Evolutionary conservation across 2,329 filamentous ascomycete species (phyloP).

Genomic region (Fusarium incarnatum): DNA sequence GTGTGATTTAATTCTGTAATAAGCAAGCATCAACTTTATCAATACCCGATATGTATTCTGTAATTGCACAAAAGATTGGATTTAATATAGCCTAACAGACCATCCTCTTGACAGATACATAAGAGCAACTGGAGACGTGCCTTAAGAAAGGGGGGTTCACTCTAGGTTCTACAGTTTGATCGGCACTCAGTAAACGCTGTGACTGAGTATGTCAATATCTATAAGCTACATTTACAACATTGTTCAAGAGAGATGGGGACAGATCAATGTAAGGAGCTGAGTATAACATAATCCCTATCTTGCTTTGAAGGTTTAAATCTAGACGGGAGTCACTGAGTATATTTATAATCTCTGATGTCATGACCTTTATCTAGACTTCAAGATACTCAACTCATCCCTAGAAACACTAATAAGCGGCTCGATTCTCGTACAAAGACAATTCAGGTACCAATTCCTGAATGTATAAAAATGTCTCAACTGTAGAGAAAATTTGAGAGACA

Average conservation of each 20-base stretch:
- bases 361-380: neutral
- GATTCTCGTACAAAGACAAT: slow-evolving; percentile 14
- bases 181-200: neutral
- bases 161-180: neutral
- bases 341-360: neutral
- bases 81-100: neutral
- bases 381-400: neutral
- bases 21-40: neutral
- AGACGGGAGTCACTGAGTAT: neutral
- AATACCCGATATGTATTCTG: neutral
- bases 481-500: neutral
- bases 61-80: neutral
- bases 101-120: neutral
- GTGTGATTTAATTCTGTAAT: neutral
- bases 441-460: neutral
- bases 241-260: neutral
- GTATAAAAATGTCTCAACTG: slow-evolving; percentile 8
- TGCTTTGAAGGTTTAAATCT: neutral
- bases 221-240: neutral
- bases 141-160: neutral
- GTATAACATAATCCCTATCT: too few species aligned
- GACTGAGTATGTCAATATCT: neutral
- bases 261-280: too few species aligned
- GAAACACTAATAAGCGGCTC: neutral
- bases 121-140: neutral